These are phyloP conservation scores for Russula abietina DNA, from an alignment of 768 basidiomycete genomes.

Conservation along the genomic window DNA sequence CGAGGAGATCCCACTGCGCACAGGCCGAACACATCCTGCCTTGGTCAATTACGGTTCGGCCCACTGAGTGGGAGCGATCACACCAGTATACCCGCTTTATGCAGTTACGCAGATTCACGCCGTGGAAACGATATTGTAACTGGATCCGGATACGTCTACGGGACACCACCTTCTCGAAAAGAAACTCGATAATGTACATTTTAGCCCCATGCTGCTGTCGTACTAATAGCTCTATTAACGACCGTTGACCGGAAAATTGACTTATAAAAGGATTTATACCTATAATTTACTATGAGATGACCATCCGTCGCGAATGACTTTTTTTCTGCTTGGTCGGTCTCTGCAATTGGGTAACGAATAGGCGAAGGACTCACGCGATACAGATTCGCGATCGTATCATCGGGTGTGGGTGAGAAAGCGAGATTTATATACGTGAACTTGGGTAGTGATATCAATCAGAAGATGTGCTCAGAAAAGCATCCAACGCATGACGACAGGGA, in stretches of 20 bases:
- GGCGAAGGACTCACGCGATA: constrained; percentile 45
- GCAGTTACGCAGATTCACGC: constrained; percentile 3
- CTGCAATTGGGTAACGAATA: not conserved
- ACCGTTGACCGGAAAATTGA: not conserved
- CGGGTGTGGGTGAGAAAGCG: constrained; percentile 70
- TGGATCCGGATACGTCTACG: constrained; percentile 10
- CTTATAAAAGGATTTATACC: constrained; percentile 30
- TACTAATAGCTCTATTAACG: constrained; percentile 33
- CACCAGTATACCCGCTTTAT: not conserved
- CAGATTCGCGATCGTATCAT: constrained; percentile 66
- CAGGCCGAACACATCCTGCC: constrained; percentile 2
- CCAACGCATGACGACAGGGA: not conserved
- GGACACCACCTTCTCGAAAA: not conserved
- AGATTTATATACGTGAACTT: constrained; percentile 77
- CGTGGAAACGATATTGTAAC: not conserved
- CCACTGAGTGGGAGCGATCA: constrained; percentile 2
- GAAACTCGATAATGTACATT: constrained; percentile 7
- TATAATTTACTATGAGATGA: constrained; percentile 64
- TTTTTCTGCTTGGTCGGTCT: constrained; percentile 24
- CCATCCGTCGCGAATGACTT: constrained; percentile 59
- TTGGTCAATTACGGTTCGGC: constrained; percentile 20
- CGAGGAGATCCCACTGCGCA: constrained; percentile 23
- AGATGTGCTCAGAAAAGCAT: not conserved
- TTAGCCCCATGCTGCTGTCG: constrained; percentile 56
- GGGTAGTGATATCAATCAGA: not conserved